Base-by-base conservation (phyloP, 768 basidiomycete species). In the Cystofilobasidium macerans region DNA sequence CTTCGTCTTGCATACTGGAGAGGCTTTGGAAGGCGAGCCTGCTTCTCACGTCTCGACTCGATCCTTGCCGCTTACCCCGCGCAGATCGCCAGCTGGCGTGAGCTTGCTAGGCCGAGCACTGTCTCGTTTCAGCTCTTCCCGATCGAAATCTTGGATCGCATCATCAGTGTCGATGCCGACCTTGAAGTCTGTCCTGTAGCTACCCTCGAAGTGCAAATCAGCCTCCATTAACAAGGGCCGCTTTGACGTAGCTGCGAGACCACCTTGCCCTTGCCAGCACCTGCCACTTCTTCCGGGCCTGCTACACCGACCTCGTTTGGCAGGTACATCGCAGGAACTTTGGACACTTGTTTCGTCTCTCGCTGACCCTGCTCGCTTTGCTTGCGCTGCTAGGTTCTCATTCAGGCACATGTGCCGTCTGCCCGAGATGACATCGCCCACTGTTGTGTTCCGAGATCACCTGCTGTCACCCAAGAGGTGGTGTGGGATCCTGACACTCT, bases 251-350 rank as follows among this genome's bases (percentile, higher is more conserved):
- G 57, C 57, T 58, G 8, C 57, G 57, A 18, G 57, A 58, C 36
- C 57, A 58, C 35, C 57, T 58, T 22, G 36, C 57, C 13, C 36
- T 38, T 9, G 14, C 57, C 14, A 38, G 28, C 28, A 58, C 57
- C 36, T 58, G 57, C n/a, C 33, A 38, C 20, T 58, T 16, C 36
- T 40, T 58, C 36, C 35, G 57, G 11, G 38, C 35, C 18, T 58
- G 57, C 35, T 58, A 58, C 35, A 35, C 33, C 11, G 57, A 58
- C 28, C 48, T 51, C 48, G 48, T 51, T 26, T 51, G 48, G 48
- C 48, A 51, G 48, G 48, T 47, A n/a, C 36, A 38, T 7, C 14
- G 36, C 36, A 38, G 36, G 8, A 38, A 22, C 45, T 18, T 18
- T 47, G 16, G 12, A 9, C 8, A 7, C 20, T 18, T 6, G 45